Evolutionary conservation across 768 basidiomycete species (phyloP).

Genomic region (Mycena sanguinolenta): DNA sequence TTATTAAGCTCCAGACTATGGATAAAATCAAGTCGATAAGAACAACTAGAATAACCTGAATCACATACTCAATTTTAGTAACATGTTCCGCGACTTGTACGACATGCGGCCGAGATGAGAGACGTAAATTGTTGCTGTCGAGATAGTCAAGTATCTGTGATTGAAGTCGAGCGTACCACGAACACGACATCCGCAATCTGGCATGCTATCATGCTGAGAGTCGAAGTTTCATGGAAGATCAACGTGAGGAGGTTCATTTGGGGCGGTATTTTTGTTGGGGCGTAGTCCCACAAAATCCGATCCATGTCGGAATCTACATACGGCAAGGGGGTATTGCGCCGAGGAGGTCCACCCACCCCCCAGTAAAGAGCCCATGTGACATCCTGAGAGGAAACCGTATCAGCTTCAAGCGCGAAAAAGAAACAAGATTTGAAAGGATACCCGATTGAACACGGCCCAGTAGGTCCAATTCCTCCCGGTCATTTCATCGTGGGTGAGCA

Average conservation of each 20-base stretch:
- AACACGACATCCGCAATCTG: constrained; percentile 51
- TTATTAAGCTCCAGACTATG: constrained; percentile 33
- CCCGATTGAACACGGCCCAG: constrained; percentile 54
- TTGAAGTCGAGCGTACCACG: constrained; percentile 19
- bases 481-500: constrained; percentile 52
- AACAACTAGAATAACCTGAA: background rate
- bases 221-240: constrained; percentile 48
- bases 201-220: constrained; percentile 48
- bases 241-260: constrained; percentile 42
- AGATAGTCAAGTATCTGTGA: background rate
- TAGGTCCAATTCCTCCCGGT: constrained; percentile 55
- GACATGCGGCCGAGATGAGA: constrained; percentile 8
- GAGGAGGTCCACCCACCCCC: constrained; percentile 51
- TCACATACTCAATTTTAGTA: constrained; percentile 38
- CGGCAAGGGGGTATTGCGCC: constrained; percentile 47
- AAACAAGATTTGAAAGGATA: background rate
- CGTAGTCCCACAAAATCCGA: constrained; percentile 47
- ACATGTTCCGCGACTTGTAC: constrained; percentile 29
- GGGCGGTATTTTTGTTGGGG: constrained; percentile 43
- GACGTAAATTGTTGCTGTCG: constrained; percentile 13
- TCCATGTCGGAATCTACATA: constrained; percentile 51
- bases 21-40: background rate
- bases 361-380: constrained; percentile 60
- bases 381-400: constrained; percentile 39
- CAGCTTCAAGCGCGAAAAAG: background rate